Evolutionary conservation across 2,329 filamentous ascomycete species (phyloP).

Genomic region (Paraphaeosphaeria minitans): DNA sequence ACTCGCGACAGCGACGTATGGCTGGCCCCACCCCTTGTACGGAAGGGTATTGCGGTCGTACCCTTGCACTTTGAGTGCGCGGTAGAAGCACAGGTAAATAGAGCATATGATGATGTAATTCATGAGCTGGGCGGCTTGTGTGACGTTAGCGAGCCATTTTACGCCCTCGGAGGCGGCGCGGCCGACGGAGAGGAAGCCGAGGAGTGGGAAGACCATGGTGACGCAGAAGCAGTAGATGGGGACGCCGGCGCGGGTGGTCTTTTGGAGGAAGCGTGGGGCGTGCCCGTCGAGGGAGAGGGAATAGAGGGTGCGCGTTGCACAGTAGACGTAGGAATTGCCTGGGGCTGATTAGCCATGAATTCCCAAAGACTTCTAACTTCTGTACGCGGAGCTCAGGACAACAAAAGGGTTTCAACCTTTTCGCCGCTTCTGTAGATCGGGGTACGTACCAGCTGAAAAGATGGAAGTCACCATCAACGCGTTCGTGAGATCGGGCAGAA

Average conservation of each 20-base stretch:
- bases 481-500: constrained; percentile 61
- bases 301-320: constrained; percentile 55
- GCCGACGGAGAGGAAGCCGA: constrained; percentile 74
- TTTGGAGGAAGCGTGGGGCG: constrained; percentile 58
- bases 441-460: constrained; percentile 50
- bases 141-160: constrained; percentile 55
- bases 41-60: constrained; percentile 12
- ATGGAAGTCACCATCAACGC: constrained; percentile 56
- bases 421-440: not conserved
- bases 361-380: not conserved
- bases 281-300: constrained; percentile 55
- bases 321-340: constrained; percentile 48
- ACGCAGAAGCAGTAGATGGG: constrained; percentile 71
- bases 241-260: constrained; percentile 63
- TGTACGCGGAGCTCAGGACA: not conserved
- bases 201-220: constrained; percentile 67
- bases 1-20: constrained; percentile 15
- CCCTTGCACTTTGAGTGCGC: constrained; percentile 15
- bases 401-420: not conserved
- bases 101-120: constrained; percentile 20
- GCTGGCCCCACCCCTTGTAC: constrained; percentile 19
- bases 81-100: constrained; percentile 19
- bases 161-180: constrained; percentile 67
- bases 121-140: constrained; percentile 17
- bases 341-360: not conserved